phyloP scores from a whole-genome alignment of 1,139 yeast species.

The Candida anutae region DNA sequence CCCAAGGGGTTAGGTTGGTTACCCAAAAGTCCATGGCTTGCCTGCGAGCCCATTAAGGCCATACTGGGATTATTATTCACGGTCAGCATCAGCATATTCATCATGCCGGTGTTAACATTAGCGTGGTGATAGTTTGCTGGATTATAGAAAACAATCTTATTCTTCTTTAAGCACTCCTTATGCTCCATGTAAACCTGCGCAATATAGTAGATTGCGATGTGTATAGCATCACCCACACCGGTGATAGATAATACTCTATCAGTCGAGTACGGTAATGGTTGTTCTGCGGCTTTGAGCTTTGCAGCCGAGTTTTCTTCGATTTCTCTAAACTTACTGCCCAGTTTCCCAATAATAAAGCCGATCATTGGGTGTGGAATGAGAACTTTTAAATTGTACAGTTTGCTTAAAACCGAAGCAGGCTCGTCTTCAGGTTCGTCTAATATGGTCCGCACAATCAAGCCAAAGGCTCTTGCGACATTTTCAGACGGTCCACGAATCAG shows the following conservation, averaged over 20 bases:
- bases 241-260: slow-evolving; percentile 66
- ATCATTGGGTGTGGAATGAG: slow-evolving; percentile 75
- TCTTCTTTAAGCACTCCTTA: slow-evolving; percentile 42
- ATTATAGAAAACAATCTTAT: slow-evolving; percentile 53
- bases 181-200: slow-evolving; percentile 61
- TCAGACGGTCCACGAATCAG: slow-evolving; percentile 73
- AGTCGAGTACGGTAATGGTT: slow-evolving; percentile 68
- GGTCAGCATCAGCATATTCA: slow-evolving; percentile 13
- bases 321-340: slow-evolving; percentile 68
- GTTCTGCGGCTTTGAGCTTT: slow-evolving; percentile 67
- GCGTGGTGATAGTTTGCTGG: slow-evolving; percentile 46
- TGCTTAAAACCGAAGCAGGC: slow-evolving; percentile 50
- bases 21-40: not conserved
- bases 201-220: slow-evolving; percentile 72
- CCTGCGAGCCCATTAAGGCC: slow-evolving; percentile 9
- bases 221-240: slow-evolving; percentile 86
- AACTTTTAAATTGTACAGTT: slow-evolving; percentile 50
- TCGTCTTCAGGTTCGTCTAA: slow-evolving; percentile 62
- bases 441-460: slow-evolving; percentile 60
- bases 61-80: slow-evolving; percentile 12
- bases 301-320: slow-evolving; percentile 84
- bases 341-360: slow-evolving; percentile 79
- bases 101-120: slow-evolving; percentile 10
- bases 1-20: slow-evolving; percentile 8
- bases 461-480: slow-evolving; percentile 78